Evolutionary conservation across 352 stramenopile species (phyloP), one percentile per base, ranked within the genome.

Genomic region (Globisporangium iwayamae): DNA sequence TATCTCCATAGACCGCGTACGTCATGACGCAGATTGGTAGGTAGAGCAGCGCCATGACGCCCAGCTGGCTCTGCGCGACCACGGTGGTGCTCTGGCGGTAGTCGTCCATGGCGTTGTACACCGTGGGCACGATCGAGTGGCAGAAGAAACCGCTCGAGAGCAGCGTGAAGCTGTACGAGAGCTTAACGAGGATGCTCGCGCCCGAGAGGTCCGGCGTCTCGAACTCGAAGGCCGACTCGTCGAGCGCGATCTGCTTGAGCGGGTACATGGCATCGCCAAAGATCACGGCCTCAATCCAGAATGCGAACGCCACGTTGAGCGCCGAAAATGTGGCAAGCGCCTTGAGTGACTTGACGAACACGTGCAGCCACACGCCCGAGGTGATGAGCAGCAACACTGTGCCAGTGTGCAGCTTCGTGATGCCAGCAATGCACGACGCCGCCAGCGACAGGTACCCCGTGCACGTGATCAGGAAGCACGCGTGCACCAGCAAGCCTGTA

Each of bases 261-360:
- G 84, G 84, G 52, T 91, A 93, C 81, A 90, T 91, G 59, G 84
- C 84, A 64, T 93, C 84, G 47, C 84, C 84, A 36, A 93, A 78
- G 74, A 93, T 93, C 53, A 93, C 71, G 38, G 79, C 78, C 61
- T 93, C 84, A 63, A 93, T 84, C 84, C 84, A 93, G 58, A 91
- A 86, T 53, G 72, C 81, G 39, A 93, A 59, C n/a, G 76, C 80
- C n/a, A 93, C 80, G 63, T 93, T 93, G 43, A 93, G 57, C 2
- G 76, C 77, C 43, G 84, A 93, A 38, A 93, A 63, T 36, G 79
- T 32, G 10, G 81, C 79, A 28, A 93, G 67, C 38, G 73, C 67
- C 57, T 76, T 79, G 25, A 91, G 76, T 56, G 80, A 90, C 28
- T 76, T 74, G 52, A 89, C 73, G 13, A 93, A 67, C 56, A 90